Base-by-base conservation (phyloP, 495 filamentous ascomycete genomes). In the Peziza echinospora region DNA sequence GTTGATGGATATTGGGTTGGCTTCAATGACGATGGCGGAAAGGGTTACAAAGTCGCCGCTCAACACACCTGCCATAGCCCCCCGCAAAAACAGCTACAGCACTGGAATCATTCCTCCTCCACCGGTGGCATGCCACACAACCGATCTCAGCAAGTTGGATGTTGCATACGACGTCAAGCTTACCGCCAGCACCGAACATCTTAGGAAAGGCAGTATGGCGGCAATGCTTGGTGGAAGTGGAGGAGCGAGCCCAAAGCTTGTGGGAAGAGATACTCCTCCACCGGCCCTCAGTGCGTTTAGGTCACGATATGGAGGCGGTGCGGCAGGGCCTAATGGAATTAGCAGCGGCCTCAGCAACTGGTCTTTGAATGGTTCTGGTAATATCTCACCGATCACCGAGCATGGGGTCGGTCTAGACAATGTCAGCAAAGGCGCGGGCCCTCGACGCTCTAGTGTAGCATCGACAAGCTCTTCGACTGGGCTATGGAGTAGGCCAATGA, bases 1-100 rank as follows among this genome's bases (percentile, higher is more conserved):
- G 2, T 69, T 99, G 6, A 69, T 89, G 43, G 86, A 96, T 58
- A 80, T 96, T 13, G 78, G 74, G 25, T 84, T 87, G 64, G 80
- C 86, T 7, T 92, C 84, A 0, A 67, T 97, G 23, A 93, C 89
- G 0, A 78, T 94, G 77, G 86, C 87, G 9, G 73, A 80, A 24
- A 73, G 80, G 28, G 79, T 78, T 34, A 70, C 75, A 4, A 55
- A 53, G 40, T 49, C 50, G 53, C 16, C n/a, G 24, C 21, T 23
- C 50, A 39, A 50, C 49, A 25, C 58, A 53, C 26, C 51, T 42
- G 47, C 55, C 55, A 26, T 42, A 54, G 47, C 40, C 47, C 55
- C 10, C 54, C 57, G 26, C 55, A 57, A 25, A 51, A 49, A 44
- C 28, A 44, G 23, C 47, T 59, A 46, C 60, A 43, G 59, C 51